Evolutionary conservation across 306 rosid species (phyloP).

Genomic region (Malus sieversii): DNA sequence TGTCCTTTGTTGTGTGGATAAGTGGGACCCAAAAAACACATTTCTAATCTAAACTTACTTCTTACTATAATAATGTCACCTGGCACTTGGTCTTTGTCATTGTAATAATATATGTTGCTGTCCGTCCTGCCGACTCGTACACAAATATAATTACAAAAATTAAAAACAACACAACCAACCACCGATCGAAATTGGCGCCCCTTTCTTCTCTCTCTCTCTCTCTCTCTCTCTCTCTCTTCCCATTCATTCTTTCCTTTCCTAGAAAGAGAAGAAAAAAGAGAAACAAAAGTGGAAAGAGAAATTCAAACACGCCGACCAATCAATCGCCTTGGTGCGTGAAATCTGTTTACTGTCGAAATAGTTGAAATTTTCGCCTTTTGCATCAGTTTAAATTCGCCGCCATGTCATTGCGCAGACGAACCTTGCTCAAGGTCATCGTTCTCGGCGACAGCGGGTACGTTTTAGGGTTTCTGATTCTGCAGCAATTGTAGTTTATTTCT

Average conservation of each 20-base stretch:
- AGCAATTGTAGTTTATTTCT: background rate
- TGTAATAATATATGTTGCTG: background rate
- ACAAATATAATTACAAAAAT: background rate
- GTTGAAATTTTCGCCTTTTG: background rate
- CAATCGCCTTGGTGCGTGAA: background rate
- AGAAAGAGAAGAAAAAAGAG: background rate
- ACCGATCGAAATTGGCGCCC: slow-evolving; percentile 45
- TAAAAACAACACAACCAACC: background rate
- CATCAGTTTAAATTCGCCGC: slow-evolving; percentile 6
- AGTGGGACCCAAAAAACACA: background rate
- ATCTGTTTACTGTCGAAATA: background rate
- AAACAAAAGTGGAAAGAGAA: background rate
- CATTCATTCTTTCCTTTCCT: background rate
- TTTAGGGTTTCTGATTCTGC: slow-evolving; percentile 21
- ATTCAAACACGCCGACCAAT: background rate
- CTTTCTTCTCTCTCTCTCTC: slow-evolving; percentile 10
- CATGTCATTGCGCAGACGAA: slow-evolving; percentile 87
- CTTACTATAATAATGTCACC: background rate
- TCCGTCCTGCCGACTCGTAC: background rate
- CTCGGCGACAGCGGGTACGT: slow-evolving; percentile 95
- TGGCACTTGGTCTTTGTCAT: background rate
- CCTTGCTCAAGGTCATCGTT: slow-evolving; percentile 97
- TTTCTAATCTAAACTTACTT: background rate
- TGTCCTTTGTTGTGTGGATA: background rate
- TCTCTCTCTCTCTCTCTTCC: background rate